These are phyloP conservation scores for Cnidoscolus chayamansa DNA, from an alignment of 441 rosid genomes.

Conservation along the genomic window DNA sequence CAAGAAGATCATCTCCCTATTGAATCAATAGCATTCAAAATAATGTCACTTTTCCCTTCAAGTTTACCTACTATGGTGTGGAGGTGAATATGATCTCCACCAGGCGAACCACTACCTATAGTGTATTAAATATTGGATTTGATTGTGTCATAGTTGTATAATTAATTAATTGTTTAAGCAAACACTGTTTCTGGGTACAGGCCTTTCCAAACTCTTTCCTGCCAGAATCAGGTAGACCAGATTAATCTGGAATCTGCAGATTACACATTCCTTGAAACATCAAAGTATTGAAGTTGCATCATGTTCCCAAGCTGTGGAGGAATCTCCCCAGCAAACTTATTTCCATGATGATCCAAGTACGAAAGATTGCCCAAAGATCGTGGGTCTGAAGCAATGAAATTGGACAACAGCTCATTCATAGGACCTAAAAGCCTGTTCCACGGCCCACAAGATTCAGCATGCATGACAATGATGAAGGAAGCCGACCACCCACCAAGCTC, in stretches of 20 bases:
- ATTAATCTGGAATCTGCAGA: conserved; percentile 8
- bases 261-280: conserved; percentile 56
- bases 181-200: conserved; percentile 53
- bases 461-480: conserved; percentile 56
- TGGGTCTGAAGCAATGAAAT: conserved; percentile 31
- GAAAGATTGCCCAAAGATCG: conserved; percentile 7
- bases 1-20: too few species aligned
- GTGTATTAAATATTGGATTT: too few species aligned
- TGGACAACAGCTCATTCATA: conserved; percentile 40
- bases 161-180: conserved; percentile 52
- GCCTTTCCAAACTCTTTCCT: conserved; percentile 61
- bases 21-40: too few species aligned
- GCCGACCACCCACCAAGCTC: conserved; percentile 48
- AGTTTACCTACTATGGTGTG: too few species aligned
- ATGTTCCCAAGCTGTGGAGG: conserved; percentile 65
- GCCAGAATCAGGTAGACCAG: conserved; percentile 25
- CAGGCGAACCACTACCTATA: too few species aligned
- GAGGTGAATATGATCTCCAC: too few species aligned
- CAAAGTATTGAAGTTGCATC: conserved; percentile 66
- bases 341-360: conserved; percentile 60
- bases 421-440: conserved; percentile 59
- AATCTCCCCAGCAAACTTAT: conserved; percentile 58
- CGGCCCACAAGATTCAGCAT: conserved; percentile 72
- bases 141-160: conserved; percentile 5
- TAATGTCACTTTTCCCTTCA: too few species aligned